Evolutionary conservation across 176 grass and related monocot genomes (phyloP).

Genomic region (Poa pratensis): DNA sequence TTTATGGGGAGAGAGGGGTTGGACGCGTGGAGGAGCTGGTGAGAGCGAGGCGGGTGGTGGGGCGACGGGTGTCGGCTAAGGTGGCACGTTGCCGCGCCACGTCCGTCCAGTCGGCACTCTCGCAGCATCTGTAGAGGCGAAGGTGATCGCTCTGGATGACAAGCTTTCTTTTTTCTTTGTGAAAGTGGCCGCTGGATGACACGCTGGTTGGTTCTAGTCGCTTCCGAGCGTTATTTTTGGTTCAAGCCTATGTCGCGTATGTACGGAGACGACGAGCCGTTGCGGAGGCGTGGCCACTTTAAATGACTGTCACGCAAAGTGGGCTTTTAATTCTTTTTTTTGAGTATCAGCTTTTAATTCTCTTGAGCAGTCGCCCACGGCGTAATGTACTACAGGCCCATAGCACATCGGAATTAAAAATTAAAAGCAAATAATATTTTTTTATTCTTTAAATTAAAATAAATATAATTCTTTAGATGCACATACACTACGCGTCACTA

Average conservation of each 20-base stretch:
- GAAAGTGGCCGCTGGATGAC: background rate
- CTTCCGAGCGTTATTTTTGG: conserved; percentile 2
- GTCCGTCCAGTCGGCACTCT: conserved; percentile 18
- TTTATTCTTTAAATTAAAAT: too few relatives aligned
- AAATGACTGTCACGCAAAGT: background rate
- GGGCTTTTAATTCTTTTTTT: background rate
- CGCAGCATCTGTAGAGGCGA: background rate
- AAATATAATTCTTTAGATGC: too few relatives aligned
- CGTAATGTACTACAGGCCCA: background rate
- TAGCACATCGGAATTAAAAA: background rate
- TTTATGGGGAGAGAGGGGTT: conserved; percentile 13
- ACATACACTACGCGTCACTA: too few relatives aligned
- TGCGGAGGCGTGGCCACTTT: background rate
- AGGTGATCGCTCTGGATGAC: conserved; percentile 33
- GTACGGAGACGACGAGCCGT: background rate
- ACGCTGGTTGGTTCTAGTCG: conserved; percentile 22
- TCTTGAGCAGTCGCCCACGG: background rate
- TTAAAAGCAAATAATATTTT: too few relatives aligned
- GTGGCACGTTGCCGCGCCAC: conserved; percentile 48
- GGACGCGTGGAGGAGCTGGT: conserved; percentile 55
- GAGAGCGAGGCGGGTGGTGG: conserved; percentile 8
- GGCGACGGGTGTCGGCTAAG: conserved; percentile 56
- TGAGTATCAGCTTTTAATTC: too few relatives aligned
- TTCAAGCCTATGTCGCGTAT: background rate
- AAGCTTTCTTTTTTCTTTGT: background rate